Base-by-base conservation (phyloP, 257 asterid species). In the Thymus mandschuricus region DNA sequence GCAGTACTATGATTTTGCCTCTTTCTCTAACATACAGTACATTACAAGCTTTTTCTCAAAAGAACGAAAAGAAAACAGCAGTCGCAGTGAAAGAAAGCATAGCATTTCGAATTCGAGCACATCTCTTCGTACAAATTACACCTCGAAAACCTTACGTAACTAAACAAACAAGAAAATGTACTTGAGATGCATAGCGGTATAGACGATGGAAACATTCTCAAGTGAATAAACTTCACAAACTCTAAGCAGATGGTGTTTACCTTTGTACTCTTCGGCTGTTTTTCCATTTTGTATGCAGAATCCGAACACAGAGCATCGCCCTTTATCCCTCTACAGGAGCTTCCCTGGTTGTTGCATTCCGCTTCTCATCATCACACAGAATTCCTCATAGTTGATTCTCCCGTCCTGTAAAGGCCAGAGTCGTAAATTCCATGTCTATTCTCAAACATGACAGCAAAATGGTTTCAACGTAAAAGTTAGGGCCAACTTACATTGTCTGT, bases 351-450 rank as follows among this genome's bases (percentile, higher is more conserved):
- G 93, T 45, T 79, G 74, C 2, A 89, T 81, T 80, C 98, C 98
- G 15, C 96, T 85, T 83, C 96, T 88, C 98, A 92, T 92, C 98
- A 92, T 92, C 29, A 94, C 91, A 64, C 95, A 86, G 63, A 92
- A 92, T 83, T 92, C 98, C 66, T 88, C 97, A 1, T 92, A 92
- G 73, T 92, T 90, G 82, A 92, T 92, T 73, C 85, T 82, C 59
- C 98, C 98, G 30, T 90, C 96, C 96, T 89, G n/a, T 46, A 60
- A 78, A 70, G 48, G 2, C 30, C 33, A 48, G 49, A 21, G 58
- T 55, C n/a, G 15, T 78, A 41, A 75, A 43, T 38, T 44, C 64
- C 27, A 41, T 3, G 54, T 49, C 55, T 15, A 35, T 41, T 74
- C 30, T 11, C 38, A 27, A 48, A 50, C 15, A 62, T 5, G 9